Conservation (phyloP, 2,329 filamentous ascomycete species). For the Tympanopsis confertula region DNA sequence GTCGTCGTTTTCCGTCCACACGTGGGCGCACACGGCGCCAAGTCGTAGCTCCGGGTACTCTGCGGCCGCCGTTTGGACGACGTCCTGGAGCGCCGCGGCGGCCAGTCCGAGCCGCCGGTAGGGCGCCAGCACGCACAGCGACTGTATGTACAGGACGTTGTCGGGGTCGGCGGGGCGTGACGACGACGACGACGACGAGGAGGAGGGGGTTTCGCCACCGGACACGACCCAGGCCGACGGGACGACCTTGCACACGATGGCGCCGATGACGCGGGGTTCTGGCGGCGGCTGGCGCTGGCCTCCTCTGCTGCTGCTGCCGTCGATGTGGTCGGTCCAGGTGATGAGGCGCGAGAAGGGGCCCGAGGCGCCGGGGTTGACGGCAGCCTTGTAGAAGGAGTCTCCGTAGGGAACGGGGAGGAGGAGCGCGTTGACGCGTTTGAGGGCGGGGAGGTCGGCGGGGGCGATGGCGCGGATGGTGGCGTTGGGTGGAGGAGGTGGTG, state of each 20-base stretch:
- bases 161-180: slow-evolving; percentile 10
- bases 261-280: slow-evolving; percentile 41
- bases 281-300: slow-evolving; percentile 9
- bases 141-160: slow-evolving; percentile 52
- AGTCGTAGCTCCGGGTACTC: slow-evolving; percentile 18
- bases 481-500: slow-evolving; percentile 12
- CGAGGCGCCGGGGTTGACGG: slow-evolving; percentile 34
- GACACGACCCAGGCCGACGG: slow-evolving; percentile 3
- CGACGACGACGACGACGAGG: slow-evolving; percentile 3
- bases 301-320: slow-evolving; percentile 6
- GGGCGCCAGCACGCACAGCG: slow-evolving; percentile 49
- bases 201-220: slow-evolving; percentile 1
- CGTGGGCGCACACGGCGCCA: slow-evolving; percentile 47
- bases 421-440: slow-evolving; percentile 54
- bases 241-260: slow-evolving; percentile 51
- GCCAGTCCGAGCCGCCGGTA: slow-evolving; percentile 50
- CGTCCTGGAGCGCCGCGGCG: slow-evolving; percentile 40
- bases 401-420: slow-evolving; percentile 53
- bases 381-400: slow-evolving; percentile 48
- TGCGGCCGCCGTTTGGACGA: slow-evolving; percentile 27
- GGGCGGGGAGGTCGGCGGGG: slow-evolving; percentile 38
- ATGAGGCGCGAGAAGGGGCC: slow-evolving; percentile 48
- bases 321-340: slow-evolving; percentile 35
- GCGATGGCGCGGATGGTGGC: slow-evolving; percentile 39
- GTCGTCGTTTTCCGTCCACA: slow-evolving; percentile 57